phyloP scores from a whole-genome alignment of 1,284 basidiomycete genomes.

The Pascua sp. region DNA sequence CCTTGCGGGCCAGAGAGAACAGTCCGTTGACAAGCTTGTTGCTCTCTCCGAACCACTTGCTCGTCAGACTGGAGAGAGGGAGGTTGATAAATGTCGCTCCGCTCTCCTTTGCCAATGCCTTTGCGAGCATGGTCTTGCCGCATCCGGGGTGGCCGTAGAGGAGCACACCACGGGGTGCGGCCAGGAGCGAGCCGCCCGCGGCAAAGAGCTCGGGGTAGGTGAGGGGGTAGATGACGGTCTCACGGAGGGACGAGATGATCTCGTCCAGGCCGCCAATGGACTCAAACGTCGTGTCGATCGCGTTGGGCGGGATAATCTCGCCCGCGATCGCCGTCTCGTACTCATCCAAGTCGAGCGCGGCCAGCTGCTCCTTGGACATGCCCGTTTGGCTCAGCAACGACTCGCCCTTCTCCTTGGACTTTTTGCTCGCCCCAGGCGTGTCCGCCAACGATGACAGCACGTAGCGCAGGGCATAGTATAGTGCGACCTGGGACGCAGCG shows the following conservation, averaged over 20 bases:
- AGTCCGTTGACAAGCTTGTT: constrained; percentile 93
- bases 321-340: constrained; percentile 56
- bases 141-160: constrained; percentile 89
- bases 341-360: constrained; percentile 54
- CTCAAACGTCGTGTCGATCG: constrained; percentile 54
- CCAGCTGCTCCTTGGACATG: constrained; percentile 45
- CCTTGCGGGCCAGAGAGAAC: constrained; percentile 69
- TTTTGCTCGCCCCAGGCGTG: constrained; percentile 32
- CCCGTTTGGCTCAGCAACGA: constrained; percentile 40
- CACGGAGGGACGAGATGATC: constrained; percentile 84
- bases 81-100: constrained; percentile 96
- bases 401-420: constrained; percentile 44
- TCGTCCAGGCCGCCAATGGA: constrained; percentile 85
- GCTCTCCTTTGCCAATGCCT: constrained; percentile 92
- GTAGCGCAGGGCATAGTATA: constrained; percentile 48
- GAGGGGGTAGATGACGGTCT: constrained; percentile 94
- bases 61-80: constrained; percentile 60
- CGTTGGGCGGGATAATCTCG: constrained; percentile 54
- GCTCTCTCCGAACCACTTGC: constrained; percentile 97
- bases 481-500: constrained; percentile 55
- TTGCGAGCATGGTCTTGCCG: constrained; percentile 92
- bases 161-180: constrained; percentile 64
- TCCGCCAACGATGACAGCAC: constrained; percentile 45
- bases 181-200: constrained; percentile 60
- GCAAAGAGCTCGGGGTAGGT: constrained; percentile 87